phyloP scores from a whole-genome alignment of 1,139 yeast genomes.

The Suhomyces kunorum region DNA sequence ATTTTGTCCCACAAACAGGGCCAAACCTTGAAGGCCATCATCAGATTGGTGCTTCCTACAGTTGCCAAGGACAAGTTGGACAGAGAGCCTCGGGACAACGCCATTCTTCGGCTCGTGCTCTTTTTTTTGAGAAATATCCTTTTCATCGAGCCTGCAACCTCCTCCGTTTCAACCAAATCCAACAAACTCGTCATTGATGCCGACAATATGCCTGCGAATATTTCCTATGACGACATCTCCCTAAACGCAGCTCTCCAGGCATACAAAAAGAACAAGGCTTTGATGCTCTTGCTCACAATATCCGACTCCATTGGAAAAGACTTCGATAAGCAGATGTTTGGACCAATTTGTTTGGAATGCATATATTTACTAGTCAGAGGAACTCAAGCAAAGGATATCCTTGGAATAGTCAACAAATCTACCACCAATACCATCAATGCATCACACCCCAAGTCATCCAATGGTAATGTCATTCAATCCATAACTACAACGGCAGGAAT shows the following conservation, averaged over 20 bases:
- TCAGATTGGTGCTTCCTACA: constrained; percentile 69
- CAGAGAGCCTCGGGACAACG: constrained; percentile 71
- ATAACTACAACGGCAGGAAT: constrained; percentile 32
- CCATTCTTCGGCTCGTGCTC: constrained; percentile 69
- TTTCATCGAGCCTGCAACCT: constrained; percentile 69
- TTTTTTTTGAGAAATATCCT: constrained; percentile 75
- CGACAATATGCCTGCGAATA: constrained; percentile 55
- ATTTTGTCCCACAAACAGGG: constrained; percentile 62
- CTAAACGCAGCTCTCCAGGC: constrained; percentile 57
- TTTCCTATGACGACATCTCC: constrained; percentile 67
- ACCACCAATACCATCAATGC: background rate
- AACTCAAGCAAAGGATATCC: constrained; percentile 38
- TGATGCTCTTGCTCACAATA: constrained; percentile 68
- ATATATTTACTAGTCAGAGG: constrained; percentile 64
- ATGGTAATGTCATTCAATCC: constrained; percentile 16
- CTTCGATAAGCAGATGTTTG: constrained; percentile 62
- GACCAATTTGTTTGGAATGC: constrained; percentile 67
- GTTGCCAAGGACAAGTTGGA: constrained; percentile 55
- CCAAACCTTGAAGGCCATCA: constrained; percentile 64
- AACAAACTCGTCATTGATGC: constrained; percentile 26
- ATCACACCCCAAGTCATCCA: background rate
- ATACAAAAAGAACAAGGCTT: constrained; percentile 67
- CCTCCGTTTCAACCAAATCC: constrained; percentile 47
- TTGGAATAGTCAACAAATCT: constrained; percentile 11
- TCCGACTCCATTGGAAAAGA: constrained; percentile 65